A percentile compares a stretch with the other conserved stretches of the same genome.
Evolutionary conservation across 1,284 basidiomycete genomes (phyloP).

Genomic region (Ceratobasidium sp.): DNA sequence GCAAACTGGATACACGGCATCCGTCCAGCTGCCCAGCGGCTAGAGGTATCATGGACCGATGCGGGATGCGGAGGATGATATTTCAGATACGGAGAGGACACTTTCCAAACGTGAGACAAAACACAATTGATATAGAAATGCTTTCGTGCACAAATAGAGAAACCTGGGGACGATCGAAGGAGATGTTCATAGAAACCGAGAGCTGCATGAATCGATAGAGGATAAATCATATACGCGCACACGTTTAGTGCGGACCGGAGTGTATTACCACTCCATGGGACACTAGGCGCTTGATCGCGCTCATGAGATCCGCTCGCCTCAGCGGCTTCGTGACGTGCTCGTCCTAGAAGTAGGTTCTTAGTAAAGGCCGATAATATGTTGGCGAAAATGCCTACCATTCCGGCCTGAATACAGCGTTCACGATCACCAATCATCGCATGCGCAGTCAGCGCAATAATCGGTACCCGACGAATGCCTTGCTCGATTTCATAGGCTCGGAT

Average conservation of each 20-base stretch:
- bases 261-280: neutral
- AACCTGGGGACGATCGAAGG: no score
- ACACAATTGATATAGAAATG: neutral
- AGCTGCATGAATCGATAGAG: no score
- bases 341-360: slow-evolving; percentile 57
- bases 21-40: slow-evolving; percentile 21
- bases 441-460: slow-evolving; percentile 96
- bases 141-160: no score
- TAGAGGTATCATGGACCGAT: slow-evolving; percentile 20
- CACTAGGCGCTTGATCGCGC: slow-evolving; percentile 80
- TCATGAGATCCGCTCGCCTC: slow-evolving; percentile 78
- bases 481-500: slow-evolving; percentile 86
- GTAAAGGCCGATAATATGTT: slow-evolving; percentile 8
- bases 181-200: no score
- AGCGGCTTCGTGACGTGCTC: slow-evolving; percentile 84
- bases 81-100: neutral
- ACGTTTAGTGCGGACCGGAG: neutral
- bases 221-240: neutral
- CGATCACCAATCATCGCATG: slow-evolving; percentile 97
- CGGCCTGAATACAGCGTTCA: slow-evolving; percentile 92
- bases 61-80: slow-evolving; percentile 4
- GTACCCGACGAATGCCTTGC: slow-evolving; percentile 79
- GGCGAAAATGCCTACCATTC: slow-evolving; percentile 69
- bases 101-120: no score
- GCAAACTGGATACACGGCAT: slow-evolving; percentile 30